A percentile compares a stretch with the other conserved stretches of the same genome.
These are phyloP conservation scores for Sclerotinia trifoliorum DNA, from an alignment of 2,329 filamentous ascomycete genomes.

Conservation along the genomic window DNA sequence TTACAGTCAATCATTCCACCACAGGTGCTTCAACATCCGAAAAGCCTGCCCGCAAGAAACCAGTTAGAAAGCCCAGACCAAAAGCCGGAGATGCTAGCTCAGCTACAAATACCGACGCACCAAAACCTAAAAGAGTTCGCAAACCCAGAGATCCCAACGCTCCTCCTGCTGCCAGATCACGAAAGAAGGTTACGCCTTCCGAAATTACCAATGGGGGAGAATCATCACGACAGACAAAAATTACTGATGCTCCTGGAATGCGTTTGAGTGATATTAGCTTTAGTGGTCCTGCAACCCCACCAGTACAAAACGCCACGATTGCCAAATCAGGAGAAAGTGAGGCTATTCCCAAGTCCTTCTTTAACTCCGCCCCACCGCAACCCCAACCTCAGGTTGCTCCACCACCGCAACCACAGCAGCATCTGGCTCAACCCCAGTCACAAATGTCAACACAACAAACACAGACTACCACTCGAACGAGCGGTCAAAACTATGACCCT, in stretches of 20 bases:
- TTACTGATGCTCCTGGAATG: slow-evolving; percentile 15
- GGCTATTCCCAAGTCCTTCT: slow-evolving; percentile 41
- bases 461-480: slow-evolving; percentile 57
- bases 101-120: slow-evolving; percentile 45
- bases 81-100: slow-evolving; percentile 42
- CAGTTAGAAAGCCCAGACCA: slow-evolving; percentile 62
- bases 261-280: slow-evolving; percentile 23
- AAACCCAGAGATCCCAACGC: slow-evolving; percentile 61
- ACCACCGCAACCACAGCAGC: slow-evolving; percentile 9
- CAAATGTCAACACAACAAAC: slow-evolving; percentile 30
- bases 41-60: slow-evolving; percentile 53
- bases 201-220: slow-evolving; percentile 26
- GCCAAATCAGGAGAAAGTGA: slow-evolving; percentile 43
- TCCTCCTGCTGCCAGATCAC: slow-evolving; percentile 52
- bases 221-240: slow-evolving; percentile 19
- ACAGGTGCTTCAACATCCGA: slow-evolving; percentile 24
- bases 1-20: slow-evolving; percentile 31
- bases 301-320: slow-evolving; percentile 16
- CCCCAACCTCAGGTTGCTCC: slow-evolving; percentile 16
- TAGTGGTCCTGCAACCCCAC: slow-evolving; percentile 25
- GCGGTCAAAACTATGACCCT: slow-evolving; percentile 85
- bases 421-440: slow-evolving; percentile 16
- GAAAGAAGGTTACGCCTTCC: slow-evolving; percentile 50
- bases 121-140: slow-evolving; percentile 50
- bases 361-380: slow-evolving; percentile 28